Evolutionary conservation across 768 basidiomycete genomes (phyloP).

Genomic region (Lentinula boryana): DNA sequence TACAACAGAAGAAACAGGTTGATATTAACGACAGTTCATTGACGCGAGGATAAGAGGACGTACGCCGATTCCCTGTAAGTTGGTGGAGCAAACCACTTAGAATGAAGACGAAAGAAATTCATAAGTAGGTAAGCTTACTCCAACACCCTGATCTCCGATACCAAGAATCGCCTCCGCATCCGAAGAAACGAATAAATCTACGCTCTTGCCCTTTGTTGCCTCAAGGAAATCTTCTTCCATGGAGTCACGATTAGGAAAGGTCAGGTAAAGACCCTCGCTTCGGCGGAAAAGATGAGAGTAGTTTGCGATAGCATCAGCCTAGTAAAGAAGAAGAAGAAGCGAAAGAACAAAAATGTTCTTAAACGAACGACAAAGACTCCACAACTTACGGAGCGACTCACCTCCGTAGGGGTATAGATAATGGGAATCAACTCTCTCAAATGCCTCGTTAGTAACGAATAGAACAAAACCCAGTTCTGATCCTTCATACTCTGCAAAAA

Average conservation of each 20-base stretch:
- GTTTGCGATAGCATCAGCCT: constrained; percentile 78
- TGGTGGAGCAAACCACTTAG: constrained; percentile 13
- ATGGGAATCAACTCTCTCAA: constrained; percentile 61
- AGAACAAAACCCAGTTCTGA: constrained; percentile 83
- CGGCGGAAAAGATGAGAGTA: constrained; percentile 83
- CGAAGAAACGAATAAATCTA: constrained; percentile 78
- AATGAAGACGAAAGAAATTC: constrained; percentile 10
- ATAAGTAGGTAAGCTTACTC: constrained; percentile 25
- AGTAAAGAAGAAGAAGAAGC: neutral
- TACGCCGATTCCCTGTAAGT: constrained; percentile 48
- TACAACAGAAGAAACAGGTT: neutral
- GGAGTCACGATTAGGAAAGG: constrained; percentile 49
- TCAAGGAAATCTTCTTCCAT: constrained; percentile 80
- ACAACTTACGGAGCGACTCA: constrained; percentile 19
- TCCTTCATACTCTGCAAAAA: constrained; percentile 73
- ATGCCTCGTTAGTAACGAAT: constrained; percentile 52
- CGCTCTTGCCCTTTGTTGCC: constrained; percentile 49
- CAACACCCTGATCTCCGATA: constrained; percentile 72
- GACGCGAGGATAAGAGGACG: constrained; percentile 8
- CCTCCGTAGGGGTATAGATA: constrained; percentile 81
- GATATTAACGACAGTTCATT: neutral
- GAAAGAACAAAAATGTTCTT: neutral
- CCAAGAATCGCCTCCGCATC: constrained; percentile 86
- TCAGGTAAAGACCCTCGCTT: constrained; percentile 72
- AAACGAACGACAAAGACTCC: neutral